These are phyloP conservation scores for Cavenderia fasciculata DNA, from an alignment of 78 protist species.

Conservation along the genomic window DNA sequence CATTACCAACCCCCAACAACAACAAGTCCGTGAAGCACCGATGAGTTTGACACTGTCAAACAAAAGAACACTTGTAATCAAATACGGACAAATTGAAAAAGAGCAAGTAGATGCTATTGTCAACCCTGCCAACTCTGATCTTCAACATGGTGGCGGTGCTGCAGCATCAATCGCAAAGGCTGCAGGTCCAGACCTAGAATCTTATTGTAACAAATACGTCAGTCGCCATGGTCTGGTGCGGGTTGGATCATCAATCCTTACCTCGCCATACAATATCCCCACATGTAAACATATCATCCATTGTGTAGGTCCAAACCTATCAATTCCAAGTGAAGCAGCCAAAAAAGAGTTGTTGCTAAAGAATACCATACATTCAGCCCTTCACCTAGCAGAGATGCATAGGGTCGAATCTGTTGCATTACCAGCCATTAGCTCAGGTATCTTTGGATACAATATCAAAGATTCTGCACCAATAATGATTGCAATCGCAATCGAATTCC, in stretches of 20 bases:
- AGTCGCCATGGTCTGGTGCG: background rate
- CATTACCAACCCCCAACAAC: background rate
- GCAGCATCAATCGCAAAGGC: background rate
- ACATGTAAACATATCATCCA: background rate
- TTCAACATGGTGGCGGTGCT: background rate
- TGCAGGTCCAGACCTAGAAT: background rate
- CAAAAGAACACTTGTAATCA: background rate
- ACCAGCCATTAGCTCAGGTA: conserved; percentile 32
- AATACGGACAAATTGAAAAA: background rate
- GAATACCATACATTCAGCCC: background rate
- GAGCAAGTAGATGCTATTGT: conserved; percentile 9
- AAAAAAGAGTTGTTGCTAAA: background rate
- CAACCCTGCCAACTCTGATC: background rate
- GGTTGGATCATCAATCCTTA: background rate
- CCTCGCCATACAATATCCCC: background rate
- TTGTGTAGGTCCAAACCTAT: background rate
- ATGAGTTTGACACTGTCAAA: background rate
- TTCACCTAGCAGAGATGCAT: background rate
- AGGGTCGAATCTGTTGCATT: background rate
- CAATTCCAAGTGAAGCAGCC: background rate
- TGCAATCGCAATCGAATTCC: background rate
- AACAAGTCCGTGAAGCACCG: too few species aligned
- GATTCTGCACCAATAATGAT: background rate
- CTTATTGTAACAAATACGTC: background rate
- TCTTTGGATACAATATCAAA: background rate